Conservation (phyloP, 768 basidiomycete species). For the Neoboletus subvelutipes region DNA sequence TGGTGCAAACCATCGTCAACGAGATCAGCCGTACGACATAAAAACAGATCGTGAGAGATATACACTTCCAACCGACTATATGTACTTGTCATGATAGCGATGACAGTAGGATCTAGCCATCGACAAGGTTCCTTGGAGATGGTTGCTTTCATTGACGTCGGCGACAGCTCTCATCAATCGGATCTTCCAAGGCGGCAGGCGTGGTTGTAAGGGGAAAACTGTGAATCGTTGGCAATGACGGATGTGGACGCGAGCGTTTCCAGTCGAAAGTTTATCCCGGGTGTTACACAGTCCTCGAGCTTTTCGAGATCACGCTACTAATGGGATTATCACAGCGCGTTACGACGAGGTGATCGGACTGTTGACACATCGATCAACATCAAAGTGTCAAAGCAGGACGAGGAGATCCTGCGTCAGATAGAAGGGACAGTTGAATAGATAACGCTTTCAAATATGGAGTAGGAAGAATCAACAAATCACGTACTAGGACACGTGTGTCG, state of each 20-base stretch:
- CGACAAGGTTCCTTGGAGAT: not conserved
- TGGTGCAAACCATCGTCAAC: not conserved
- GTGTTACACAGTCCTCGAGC: not conserved
- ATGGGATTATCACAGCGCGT: not conserved
- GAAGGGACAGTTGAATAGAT: not conserved
- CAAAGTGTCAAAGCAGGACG: not conserved
- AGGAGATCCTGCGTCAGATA: conserved; percentile 11
- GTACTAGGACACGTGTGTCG: conserved; percentile 1
- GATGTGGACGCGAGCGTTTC: not conserved
- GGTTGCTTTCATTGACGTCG: not conserved
- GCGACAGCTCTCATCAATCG: not conserved
- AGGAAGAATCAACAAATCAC: conserved; percentile 3
- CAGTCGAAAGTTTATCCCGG: not conserved
- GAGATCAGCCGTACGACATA: not conserved
- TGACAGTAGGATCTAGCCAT: not conserved
- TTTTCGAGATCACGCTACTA: not conserved
- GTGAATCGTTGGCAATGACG: not conserved
- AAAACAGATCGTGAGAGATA: not conserved
- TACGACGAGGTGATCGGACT: conserved; percentile 5
- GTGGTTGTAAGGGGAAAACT: not conserved
- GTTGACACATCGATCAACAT: conserved; percentile 4
- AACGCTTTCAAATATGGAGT: not conserved
- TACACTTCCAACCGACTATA: not conserved
- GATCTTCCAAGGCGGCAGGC: too few relatives aligned
- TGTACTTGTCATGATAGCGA: not conserved